Base-by-base conservation (phyloP, 2,329 filamentous ascomycete genomes). In the Sporothrix brunneoviolacea region DNA sequence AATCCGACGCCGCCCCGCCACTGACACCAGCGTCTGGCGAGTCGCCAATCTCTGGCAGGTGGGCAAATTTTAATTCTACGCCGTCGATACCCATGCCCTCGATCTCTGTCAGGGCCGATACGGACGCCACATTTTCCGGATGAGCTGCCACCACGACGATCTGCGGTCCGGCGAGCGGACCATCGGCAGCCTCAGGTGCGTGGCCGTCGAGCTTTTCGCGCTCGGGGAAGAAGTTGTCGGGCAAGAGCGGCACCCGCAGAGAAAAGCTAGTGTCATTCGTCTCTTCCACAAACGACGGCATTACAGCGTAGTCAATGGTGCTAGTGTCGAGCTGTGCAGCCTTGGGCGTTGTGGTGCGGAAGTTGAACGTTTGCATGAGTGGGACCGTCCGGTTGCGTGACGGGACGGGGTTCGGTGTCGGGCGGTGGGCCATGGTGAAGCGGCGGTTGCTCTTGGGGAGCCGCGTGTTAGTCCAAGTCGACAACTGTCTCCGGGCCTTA, bases 321-420 rank as follows among this genome's bases (percentile, higher is more conserved):
- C 60, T 61, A 37, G 62, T 50, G 50, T 65, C 60, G 43, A 61
- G 51, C 4, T 61, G 54, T n/a, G 65, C 57, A 24, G 68, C 60
- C 10, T 64, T 58, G 15, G 74, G 63, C 3, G 70, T 65, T 16
- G 74, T 71, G 19, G 73, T 72, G 59, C 70, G 69, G 69, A 83
- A 83, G 62, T 74, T 78, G 69, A 84, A 83, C 61, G 76, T 78
- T 68, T 84, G 80, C 80, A 84, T 83, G 50, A 83, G 67, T 36
- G 79, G 80, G 60, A 75, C 68, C 52, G 67, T 66, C 57, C 71
- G 72, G 61, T 67, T 65, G 62, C 67, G 57, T 59, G 71, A 55
- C 59, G 66, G 66, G 54, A 54, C 43, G 43, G 72, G 70, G 50
- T 69, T 68, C 21, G 71, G 68, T 8, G 69, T 70, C 43, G 74